Evolutionary conservation across 495 filamentous ascomycete species (phyloP).

Genomic region (Aspergillus leporis): DNA sequence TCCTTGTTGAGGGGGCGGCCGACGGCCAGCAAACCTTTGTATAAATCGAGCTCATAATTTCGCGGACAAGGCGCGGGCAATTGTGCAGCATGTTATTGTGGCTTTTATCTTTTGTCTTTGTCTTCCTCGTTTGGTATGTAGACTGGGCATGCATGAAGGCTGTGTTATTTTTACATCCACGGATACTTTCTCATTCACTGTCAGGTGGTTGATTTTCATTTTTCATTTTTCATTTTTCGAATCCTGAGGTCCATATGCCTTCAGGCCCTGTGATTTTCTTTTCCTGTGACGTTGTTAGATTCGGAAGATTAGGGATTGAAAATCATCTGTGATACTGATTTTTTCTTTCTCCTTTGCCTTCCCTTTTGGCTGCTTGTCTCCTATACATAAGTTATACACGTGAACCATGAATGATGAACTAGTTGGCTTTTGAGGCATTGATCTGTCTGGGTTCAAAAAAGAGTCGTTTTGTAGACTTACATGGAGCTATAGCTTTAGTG

Average conservation of each 20-base stretch:
- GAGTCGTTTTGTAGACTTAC: too few species aligned
- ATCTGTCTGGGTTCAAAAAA: neutral
- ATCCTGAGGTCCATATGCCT: neutral
- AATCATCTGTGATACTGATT: conserved; percentile 3
- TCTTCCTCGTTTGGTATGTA: conserved; percentile 19
- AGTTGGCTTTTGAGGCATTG: neutral
- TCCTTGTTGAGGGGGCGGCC: conserved; percentile 34
- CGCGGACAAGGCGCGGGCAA: conserved; percentile 15
- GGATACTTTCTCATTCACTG: conserved; percentile 8
- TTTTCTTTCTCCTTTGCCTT: conserved; percentile 5
- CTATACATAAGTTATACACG: conserved; percentile 6
- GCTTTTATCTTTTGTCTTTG: conserved; percentile 17
- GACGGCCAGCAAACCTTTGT: conserved; percentile 37
- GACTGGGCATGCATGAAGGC: conserved; percentile 22
- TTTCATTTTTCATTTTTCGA: neutral
- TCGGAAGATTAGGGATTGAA: neutral
- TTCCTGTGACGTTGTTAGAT: neutral
- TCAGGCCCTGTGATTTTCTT: neutral
- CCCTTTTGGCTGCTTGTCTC: conserved; percentile 2
- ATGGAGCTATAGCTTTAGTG: too few species aligned
- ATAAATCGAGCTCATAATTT: conserved; percentile 20
- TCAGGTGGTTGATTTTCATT: neutral
- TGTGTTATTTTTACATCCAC: conserved; percentile 16
- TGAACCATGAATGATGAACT: conserved; percentile 11
- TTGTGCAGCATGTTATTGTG: conserved; percentile 21